Conservation (phyloP, 106 monocot species). For the Alisma plantagoaquatica region DNA sequence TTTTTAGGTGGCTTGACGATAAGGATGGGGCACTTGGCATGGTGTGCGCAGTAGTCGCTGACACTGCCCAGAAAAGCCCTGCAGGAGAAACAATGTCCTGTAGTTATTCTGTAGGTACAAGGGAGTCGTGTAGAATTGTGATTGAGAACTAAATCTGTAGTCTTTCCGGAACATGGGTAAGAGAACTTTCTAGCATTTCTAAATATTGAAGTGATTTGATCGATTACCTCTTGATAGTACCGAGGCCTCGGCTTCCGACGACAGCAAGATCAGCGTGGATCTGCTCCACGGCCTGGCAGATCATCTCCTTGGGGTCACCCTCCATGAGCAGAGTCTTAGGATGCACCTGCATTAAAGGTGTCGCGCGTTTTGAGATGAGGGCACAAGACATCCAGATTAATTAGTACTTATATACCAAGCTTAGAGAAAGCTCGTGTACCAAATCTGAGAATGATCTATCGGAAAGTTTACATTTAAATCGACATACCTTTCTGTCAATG, state of each 20-base stretch:
- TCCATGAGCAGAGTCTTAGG: conserved; percentile 29
- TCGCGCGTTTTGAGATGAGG: too few species aligned
- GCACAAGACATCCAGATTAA: too few species aligned
- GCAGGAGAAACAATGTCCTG: neutral
- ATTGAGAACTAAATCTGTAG: neutral
- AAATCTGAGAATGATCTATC: too few species aligned
- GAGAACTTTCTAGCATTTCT: too few species aligned
- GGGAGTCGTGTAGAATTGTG: neutral
- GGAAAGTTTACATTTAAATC: too few species aligned
- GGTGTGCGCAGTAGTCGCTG: conserved; percentile 49
- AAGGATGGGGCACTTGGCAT: conserved; percentile 58
- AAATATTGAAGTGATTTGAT: neutral
- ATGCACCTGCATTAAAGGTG: conserved; percentile 31
- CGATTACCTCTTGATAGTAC: conserved; percentile 45
- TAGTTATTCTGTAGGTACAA: too few species aligned
- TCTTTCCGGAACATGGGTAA: too few species aligned
- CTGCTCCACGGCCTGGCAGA: conserved; percentile 39
- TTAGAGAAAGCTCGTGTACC: too few species aligned
- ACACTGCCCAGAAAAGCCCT: conserved; percentile 74
- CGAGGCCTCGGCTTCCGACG: conserved; percentile 55
- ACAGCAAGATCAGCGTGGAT: conserved; percentile 38
- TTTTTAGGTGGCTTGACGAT: conserved; percentile 38
- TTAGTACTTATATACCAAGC: too few species aligned
- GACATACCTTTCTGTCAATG: too few species aligned
- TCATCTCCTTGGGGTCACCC: conserved; percentile 57